These are phyloP conservation scores for Ophiobolus disseminans DNA, from an alignment of 2,329 filamentous ascomycete genomes.

Conservation along the genomic window DNA sequence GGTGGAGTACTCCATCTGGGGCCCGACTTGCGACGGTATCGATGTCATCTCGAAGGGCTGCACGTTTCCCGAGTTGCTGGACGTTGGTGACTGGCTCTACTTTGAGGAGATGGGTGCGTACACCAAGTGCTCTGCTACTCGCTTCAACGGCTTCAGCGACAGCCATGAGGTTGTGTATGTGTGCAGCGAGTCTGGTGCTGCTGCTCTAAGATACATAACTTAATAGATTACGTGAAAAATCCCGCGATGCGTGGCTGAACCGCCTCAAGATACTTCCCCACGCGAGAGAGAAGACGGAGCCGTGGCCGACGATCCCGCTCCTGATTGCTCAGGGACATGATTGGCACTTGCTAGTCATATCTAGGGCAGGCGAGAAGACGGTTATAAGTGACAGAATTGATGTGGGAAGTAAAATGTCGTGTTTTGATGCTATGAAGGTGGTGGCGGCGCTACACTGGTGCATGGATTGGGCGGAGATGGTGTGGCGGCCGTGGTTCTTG, in stretches of 20 bases:
- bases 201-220: no score
- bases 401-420: slow-evolving; percentile 31
- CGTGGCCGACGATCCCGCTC: slow-evolving; percentile 29
- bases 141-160: slow-evolving; percentile 97
- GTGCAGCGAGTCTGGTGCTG: slow-evolving; percentile 88
- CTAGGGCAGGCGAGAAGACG: slow-evolving; percentile 23
- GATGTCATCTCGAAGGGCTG: slow-evolving; percentile 89
- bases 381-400: slow-evolving; percentile 28
- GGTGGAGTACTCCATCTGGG: slow-evolving; percentile 95
- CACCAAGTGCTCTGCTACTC: slow-evolving; percentile 95
- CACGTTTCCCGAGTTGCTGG: slow-evolving; percentile 75
- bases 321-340: slow-evolving; percentile 36
- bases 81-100: slow-evolving; percentile 97
- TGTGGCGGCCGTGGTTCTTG: slow-evolving; percentile 37
- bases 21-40: slow-evolving; percentile 96
- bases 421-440: slow-evolving; percentile 34
- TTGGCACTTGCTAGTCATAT: slow-evolving; percentile 34
- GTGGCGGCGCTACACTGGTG: slow-evolving; percentile 32
- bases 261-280: slow-evolving; percentile 20
- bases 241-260: slow-evolving; percentile 32
- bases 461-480: slow-evolving; percentile 32
- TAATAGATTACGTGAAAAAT: no score
- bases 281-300: slow-evolving; percentile 4
- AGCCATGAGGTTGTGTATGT: slow-evolving; percentile 93
- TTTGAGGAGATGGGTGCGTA: slow-evolving; percentile 99